Base-by-base conservation (phyloP, 768 basidiomycete species). In the Hygrocybe coccinea region DNA sequence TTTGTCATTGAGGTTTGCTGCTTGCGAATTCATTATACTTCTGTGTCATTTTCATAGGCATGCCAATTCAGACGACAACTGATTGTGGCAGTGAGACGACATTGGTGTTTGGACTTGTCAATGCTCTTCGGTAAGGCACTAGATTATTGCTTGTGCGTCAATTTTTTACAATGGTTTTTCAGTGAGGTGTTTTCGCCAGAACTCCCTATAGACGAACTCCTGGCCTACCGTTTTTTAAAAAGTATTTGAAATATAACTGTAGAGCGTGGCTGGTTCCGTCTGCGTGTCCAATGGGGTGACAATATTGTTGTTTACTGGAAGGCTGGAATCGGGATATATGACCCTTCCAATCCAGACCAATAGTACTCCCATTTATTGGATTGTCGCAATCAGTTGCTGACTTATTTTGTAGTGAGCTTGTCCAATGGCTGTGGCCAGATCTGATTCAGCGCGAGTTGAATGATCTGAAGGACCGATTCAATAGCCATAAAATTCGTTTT, bases 81-180 rank as follows among this genome's bases (percentile, higher is more conserved):
- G 70, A 74, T 56, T 68, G 69, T 55, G 69, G 71, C 1, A 59
- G 58, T 2, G 68, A 72, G 55, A 69, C 66, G 0, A 65, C 56
- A 0, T 17, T 50, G 14, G 37, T 71, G 3, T 71, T 49, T 62
- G 71, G 59, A 19, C 52, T 69, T 24, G 63, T 60, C 0, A 69
- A 66, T 51, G 65, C 64, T 0, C 52, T 72, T 0, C 34, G 67
- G 72, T 70, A 50, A 15, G 49, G n/a, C 54, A 21, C 14, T 21
- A 29, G 29, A 36, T 35, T 15, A 6, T 12, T 25, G 48, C 5
- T 10, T 9, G 34, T 10, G 7, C 12, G 34, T 11, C 25, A 19
- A 11, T 51, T 12, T 11, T 24, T n/a, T 51, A 51, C 19, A 36
- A 29, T 8, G 6, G 17, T 15, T 49, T 43, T 37, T 22, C 53